A percentile compares a stretch with the other conserved stretches of the same genome.
These are phyloP conservation scores for Podila horticola DNA, from an alignment of 192 early-diverging fungal species.

Conservation along the genomic window DNA sequence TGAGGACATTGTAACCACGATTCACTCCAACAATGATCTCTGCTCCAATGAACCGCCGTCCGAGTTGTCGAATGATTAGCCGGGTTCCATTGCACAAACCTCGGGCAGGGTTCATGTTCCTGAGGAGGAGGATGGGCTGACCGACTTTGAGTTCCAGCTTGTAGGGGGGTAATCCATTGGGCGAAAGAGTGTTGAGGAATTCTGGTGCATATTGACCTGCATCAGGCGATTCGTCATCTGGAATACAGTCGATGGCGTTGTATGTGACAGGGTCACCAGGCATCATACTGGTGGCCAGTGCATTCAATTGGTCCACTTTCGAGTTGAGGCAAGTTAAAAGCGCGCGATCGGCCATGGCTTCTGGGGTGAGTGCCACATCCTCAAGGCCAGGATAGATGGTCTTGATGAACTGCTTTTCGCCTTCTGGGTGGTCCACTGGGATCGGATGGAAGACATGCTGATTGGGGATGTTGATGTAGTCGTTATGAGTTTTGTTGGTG, in stretches of 20 bases:
- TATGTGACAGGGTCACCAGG: conserved; percentile 1
- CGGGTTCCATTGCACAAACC: conserved; percentile 31
- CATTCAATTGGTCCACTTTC: conserved; percentile 7
- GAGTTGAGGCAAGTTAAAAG: conserved; percentile 5
- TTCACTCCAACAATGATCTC: conserved; percentile 11
- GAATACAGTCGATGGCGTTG: neutral
- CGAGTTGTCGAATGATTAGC: conserved; percentile 11
- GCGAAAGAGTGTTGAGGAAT: conserved; percentile 17
- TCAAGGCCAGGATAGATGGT: conserved; percentile 14
- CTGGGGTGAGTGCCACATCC: neutral
- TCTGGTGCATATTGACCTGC: conserved; percentile 12
- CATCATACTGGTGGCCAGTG: conserved; percentile 13
- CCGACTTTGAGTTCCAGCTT: conserved; percentile 18
- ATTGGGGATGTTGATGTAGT: conserved; percentile 19
- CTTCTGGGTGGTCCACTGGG: neutral
- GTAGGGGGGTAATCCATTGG: conserved; percentile 8
- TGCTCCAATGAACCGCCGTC: conserved; percentile 7
- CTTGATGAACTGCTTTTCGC: conserved; percentile 13
- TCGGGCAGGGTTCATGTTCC: conserved; percentile 4
- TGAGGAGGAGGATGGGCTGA: conserved; percentile 16
- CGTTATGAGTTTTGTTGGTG: neutral
- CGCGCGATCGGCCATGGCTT: conserved; percentile 7
- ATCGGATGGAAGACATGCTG: conserved; percentile 10
- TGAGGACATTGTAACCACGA: conserved; percentile 1
- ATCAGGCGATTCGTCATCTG: neutral